A percentile compares a stretch with the other conserved stretches of the same genome.
phyloP scores from a whole-genome alignment of 768 basidiomycete genomes.

The Lactarius hengduanensis region DNA sequence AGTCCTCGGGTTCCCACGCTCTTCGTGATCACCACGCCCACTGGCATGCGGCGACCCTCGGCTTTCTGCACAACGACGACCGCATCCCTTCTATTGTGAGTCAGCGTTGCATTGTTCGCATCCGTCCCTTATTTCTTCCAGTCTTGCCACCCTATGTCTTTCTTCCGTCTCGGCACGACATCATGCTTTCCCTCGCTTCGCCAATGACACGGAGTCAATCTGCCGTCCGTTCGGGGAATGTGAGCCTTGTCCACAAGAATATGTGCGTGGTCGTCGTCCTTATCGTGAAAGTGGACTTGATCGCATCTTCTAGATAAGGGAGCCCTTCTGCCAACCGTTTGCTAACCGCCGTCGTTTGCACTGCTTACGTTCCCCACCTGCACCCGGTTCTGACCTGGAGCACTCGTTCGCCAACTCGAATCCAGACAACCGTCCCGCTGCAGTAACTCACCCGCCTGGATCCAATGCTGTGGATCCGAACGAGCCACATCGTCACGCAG shows the following conservation, averaged over 20 bases:
- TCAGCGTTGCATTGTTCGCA: neutral
- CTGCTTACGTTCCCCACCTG: constrained; percentile 48
- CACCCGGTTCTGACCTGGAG: constrained; percentile 20
- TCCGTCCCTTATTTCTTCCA: constrained; percentile 1
- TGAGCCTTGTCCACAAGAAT: constrained; percentile 44
- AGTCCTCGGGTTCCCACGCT: constrained; percentile 22
- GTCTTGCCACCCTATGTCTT: constrained; percentile 17
- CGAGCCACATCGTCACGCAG: constrained; percentile 17
- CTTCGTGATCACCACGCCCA: constrained; percentile 10
- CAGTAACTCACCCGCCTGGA: neutral
- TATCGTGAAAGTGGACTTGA: constrained; percentile 6
- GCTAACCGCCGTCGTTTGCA: constrained; percentile 90
- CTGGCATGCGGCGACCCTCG: constrained; percentile 11
- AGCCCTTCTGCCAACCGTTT: constrained; percentile 95
- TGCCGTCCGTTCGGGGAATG: constrained; percentile 36
- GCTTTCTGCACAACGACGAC: constrained; percentile 9
- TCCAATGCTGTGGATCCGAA: constrained; percentile 24
- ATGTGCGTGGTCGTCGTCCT: constrained; percentile 34
- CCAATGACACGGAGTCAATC: constrained; percentile 27
- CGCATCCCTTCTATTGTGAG: constrained; percentile 20
- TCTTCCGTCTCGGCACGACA: constrained; percentile 16
- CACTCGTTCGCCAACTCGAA: constrained; percentile 13
- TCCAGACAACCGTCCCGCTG: constrained; percentile 31
- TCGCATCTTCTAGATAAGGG: constrained; percentile 53
- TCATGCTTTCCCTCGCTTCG: constrained; percentile 2